phyloP scores from a whole-genome alignment of 768 basidiomycete genomes.

The Pulveroboletus sp. region DNA sequence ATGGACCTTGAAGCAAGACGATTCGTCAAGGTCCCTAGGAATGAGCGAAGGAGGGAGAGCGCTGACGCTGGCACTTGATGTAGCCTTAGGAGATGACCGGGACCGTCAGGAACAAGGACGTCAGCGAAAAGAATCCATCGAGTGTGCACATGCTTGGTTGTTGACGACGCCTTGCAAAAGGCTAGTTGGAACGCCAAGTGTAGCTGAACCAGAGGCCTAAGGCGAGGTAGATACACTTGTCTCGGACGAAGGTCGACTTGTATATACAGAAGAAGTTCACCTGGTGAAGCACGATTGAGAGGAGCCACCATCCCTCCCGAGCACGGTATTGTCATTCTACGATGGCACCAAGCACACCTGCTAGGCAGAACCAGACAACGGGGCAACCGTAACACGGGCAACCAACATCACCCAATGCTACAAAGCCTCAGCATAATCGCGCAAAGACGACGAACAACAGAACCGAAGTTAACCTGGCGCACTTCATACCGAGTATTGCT shows the following conservation, averaged over 20 bases:
- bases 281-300: neutral
- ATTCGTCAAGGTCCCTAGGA: neutral
- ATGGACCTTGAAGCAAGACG: neutral
- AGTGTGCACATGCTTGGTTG: too few species aligned
- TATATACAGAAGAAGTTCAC: too few species aligned
- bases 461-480: neutral
- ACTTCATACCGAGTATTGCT: neutral
- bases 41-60: neutral
- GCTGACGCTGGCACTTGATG: neutral
- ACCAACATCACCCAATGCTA: neutral
- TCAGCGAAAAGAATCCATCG: neutral
- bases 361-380: neutral
- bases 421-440: too few species aligned
- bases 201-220: too few species aligned
- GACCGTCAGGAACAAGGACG: neutral
- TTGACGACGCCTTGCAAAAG: too few species aligned
- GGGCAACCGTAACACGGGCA: neutral
- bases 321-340: too few species aligned
- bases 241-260: too few species aligned
- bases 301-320: neutral
- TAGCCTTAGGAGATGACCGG: too few species aligned
- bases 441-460: neutral
- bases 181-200: too few species aligned
- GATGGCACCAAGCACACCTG: neutral
- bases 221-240: too few species aligned